Base-by-base conservation (phyloP, 2,329 filamentous ascomycete genomes). In the Akanthomyces uredinophilus region DNA sequence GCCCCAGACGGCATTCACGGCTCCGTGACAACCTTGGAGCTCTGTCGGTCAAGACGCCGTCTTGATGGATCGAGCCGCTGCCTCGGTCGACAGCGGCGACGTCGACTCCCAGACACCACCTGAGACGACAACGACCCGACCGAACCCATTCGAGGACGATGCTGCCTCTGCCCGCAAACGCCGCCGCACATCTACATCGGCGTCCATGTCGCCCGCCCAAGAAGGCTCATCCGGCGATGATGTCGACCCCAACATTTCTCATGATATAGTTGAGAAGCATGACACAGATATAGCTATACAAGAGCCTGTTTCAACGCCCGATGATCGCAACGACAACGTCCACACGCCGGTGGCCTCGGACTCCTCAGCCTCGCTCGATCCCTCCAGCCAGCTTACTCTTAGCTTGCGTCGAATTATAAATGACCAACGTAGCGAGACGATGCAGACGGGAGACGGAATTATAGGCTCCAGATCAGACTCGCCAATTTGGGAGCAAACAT, bases 71-170 rank as follows among this genome's bases (percentile, higher is more conserved):
- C 78, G 75, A 73, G 74, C 77, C 72, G 77, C 78, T 70, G 77
- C 70, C 70, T 75, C 78, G 66, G 74, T 76, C 70, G 80, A 83
- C 74, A 76, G 77, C 73, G 79, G 76, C 79, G 82, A 84, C 77
- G 82, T 83, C 74, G 81, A 63, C n/a, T n/a, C 32, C 13, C 44
- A 82, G 70, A 78, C 79, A 74, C 87, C 84, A 69, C 82, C 83
- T 74, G 86, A 88, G 77, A 82, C 83, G 72, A 81, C 80, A 73
- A 83, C 84, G 69, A 85, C 82, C 67, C 82, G 86, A 65, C 83
- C 83, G 58, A 87, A 88, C 66, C 86, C 86, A 46, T 88, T 87
- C 71, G 80, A 86, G 75, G 84, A 87, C 73, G 77, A 74, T 70
- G 81, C 84, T 66, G 70, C 74, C 52, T 78, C 80, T 47, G 79